These are phyloP conservation scores for Cicer pinnatifidum DNA, from an alignment of 306 rosid species.

Conservation along the genomic window DNA sequence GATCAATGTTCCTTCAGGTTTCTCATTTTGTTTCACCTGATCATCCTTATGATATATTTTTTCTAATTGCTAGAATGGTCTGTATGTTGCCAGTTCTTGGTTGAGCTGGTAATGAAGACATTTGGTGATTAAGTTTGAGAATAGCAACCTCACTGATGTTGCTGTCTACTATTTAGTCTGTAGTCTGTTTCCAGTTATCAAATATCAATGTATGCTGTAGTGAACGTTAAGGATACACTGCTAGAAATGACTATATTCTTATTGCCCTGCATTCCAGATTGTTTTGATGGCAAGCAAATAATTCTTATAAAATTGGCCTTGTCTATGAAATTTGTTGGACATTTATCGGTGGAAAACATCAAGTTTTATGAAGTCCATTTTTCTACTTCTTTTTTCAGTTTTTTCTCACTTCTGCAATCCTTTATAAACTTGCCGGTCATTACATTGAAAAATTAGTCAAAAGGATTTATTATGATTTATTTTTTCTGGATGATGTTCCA, in stretches of 20 bases:
- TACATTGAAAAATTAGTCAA: constrained; percentile 27
- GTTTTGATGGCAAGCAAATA: constrained; percentile 23
- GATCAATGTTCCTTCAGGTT: neutral
- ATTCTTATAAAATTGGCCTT: constrained; percentile 16
- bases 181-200: constrained; percentile 21
- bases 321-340: neutral
- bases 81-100: constrained; percentile 16
- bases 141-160: constrained; percentile 8
- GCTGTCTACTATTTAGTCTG: constrained; percentile 15
- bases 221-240: constrained; percentile 2
- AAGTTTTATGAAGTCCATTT: constrained; percentile 17
- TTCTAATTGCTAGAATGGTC: constrained; percentile 13
- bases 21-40: neutral
- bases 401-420: constrained; percentile 9
- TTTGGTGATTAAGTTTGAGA: constrained; percentile 2
- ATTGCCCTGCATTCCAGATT: constrained; percentile 27
- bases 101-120: constrained; percentile 7
- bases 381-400: constrained; percentile 17
- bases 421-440: constrained; percentile 17
- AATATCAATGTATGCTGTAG: neutral
- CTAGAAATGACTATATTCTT: constrained; percentile 12
- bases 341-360: constrained; percentile 14
- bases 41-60: constrained; percentile 2
- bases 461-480: neutral
- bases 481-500: constrained; percentile 22